These are phyloP conservation scores for Obba rivulosa DNA, from an alignment of 768 basidiomycete genomes.

Conservation along the genomic window DNA sequence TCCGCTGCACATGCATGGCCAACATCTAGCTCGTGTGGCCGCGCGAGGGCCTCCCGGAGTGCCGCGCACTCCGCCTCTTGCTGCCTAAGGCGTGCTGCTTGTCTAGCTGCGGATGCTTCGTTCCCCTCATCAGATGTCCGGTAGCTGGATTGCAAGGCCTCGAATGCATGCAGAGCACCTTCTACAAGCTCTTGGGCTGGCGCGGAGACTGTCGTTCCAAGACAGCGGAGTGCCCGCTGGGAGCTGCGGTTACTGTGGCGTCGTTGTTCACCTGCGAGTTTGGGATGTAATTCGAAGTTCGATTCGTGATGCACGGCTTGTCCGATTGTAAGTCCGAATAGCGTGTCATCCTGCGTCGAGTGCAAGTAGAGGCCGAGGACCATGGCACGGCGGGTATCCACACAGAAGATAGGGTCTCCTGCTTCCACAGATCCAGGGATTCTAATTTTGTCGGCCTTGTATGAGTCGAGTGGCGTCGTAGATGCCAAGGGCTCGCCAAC, in stretches of 20 bases:
- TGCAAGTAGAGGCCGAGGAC: conserved; percentile 10
- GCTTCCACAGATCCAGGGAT: conserved; percentile 4
- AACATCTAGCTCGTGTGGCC: conserved; percentile 10
- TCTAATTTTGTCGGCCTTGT: conserved; percentile 10
- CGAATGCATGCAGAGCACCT: conserved; percentile 1
- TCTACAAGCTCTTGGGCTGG: conserved; percentile 9
- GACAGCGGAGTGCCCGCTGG: conserved; percentile 6
- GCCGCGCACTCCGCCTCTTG: conserved; percentile 1
- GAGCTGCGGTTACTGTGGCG: conserved; percentile 6
- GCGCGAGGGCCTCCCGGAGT: conserved; percentile 5
- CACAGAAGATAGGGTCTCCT: conserved; percentile 13
- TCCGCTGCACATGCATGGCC: conserved; percentile 13
- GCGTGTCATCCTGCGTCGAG: conserved; percentile 1
- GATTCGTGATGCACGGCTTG: conserved; percentile 8
- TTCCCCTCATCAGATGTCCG: not conserved
- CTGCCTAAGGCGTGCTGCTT: conserved; percentile 5
- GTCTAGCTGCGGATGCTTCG: not conserved
- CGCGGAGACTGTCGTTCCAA: conserved; percentile 6
- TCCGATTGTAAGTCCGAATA: conserved; percentile 12
- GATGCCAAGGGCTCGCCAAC: conserved; percentile 14
- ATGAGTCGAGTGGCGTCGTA: conserved; percentile 8
- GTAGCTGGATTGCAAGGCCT: conserved; percentile 3
- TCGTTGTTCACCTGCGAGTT: conserved; percentile 4
- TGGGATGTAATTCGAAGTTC: conserved; percentile 7
- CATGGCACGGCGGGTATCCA: conserved; percentile 6